Evolutionary conservation across 108 stramenopile genomes (phyloP).

Genomic region (Nannochloropsis granulata): DNA sequence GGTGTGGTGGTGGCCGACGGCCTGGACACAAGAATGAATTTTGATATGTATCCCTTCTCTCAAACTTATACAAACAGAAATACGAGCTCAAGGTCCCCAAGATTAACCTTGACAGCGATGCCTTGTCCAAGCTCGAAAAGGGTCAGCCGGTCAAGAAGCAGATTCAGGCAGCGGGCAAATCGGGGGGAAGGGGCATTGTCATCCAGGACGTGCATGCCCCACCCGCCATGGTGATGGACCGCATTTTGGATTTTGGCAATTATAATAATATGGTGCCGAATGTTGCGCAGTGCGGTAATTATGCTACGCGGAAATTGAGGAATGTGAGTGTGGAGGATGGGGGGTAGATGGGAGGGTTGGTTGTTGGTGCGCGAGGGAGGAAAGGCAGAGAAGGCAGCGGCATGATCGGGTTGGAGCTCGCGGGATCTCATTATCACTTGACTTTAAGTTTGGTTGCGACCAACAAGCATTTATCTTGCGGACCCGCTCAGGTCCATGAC

Average conservation of each 20-base stretch:
- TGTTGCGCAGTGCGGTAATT: constrained; percentile 23
- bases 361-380: too few relatives aligned
- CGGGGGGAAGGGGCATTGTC: constrained; percentile 9
- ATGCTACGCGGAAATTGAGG: constrained; percentile 8
- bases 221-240: constrained; percentile 26
- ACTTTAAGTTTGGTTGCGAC: too few relatives aligned
- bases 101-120: background rate
- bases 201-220: constrained; percentile 33
- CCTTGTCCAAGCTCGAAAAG: background rate
- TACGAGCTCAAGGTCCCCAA: constrained; percentile 15
- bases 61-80: background rate
- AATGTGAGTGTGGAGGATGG: constrained; percentile 11
- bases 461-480: too few relatives aligned
- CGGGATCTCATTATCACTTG: too few relatives aligned
- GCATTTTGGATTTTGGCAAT: constrained; percentile 27
- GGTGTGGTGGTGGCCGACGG: too few relatives aligned
- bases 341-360: background rate
- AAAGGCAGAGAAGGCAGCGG: background rate
- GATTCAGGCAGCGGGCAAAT: background rate
- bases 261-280: constrained; percentile 33
- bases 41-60: too few relatives aligned
- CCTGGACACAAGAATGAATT: too few relatives aligned
- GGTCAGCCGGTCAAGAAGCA: background rate
- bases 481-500: too few relatives aligned
- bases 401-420: too few relatives aligned